These are phyloP conservation scores for Babesia bigemina DNA, from an alignment of 169 alveolate genomes.

Conservation along the genomic window DNA sequence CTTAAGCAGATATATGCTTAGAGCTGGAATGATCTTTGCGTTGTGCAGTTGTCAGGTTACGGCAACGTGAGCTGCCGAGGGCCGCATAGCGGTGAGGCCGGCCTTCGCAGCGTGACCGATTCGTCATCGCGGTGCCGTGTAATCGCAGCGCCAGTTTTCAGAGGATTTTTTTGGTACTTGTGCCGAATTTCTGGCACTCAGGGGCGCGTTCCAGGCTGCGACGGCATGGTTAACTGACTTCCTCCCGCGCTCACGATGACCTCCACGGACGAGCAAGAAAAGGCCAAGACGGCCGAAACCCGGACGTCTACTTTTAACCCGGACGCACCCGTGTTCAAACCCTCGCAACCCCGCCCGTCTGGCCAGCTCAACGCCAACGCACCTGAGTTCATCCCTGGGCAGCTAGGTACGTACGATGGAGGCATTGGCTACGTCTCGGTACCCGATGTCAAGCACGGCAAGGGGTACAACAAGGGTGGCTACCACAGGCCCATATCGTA, in stretches of 20 bases:
- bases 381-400: slow-evolving; percentile 71
- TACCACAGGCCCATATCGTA: slow-evolving; percentile 45
- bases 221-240: neutral
- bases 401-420: slow-evolving; percentile 44
- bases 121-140: neutral
- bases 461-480: slow-evolving; percentile 37
- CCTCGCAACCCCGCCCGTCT: slow-evolving; percentile 28
- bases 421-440: slow-evolving; percentile 30
- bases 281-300: neutral
- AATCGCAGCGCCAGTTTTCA: neutral
- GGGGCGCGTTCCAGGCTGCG: neutral
- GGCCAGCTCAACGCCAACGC: slow-evolving; percentile 68
- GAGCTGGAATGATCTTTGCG: neutral
- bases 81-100: slow-evolving; percentile 3
- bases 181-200: neutral
- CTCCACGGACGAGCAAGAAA: slow-evolving; percentile 3
- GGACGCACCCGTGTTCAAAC: slow-evolving; percentile 68
- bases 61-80: neutral
- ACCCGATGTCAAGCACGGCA: slow-evolving; percentile 45
- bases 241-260: slow-evolving; percentile 12
- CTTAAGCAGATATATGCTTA: neutral
- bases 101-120: slow-evolving; percentile 17
- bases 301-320: slow-evolving; percentile 33
- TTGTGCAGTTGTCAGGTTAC: neutral
- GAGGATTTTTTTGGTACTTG: neutral